Conservation (phyloP, 1,139 yeast species). For the Protomyces arabidopsidicola region DNA sequence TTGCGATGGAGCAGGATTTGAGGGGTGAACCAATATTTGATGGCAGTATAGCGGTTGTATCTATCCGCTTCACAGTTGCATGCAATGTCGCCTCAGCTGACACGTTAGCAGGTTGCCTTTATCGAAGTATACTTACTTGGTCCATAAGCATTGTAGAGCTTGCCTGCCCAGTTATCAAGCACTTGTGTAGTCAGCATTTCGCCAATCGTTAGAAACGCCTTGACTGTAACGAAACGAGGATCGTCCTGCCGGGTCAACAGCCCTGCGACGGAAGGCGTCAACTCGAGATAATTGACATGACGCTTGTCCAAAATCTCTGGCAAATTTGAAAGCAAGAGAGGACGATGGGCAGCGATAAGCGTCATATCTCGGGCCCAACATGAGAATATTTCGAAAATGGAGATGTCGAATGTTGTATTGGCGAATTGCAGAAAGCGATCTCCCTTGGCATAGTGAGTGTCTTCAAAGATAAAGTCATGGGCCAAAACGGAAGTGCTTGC, state of each 20-base stretch:
- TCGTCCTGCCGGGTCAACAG: slow-evolving; percentile 27
- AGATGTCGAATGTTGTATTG: slow-evolving; percentile 34
- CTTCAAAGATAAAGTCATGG: slow-evolving; percentile 30
- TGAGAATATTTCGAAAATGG: slow-evolving; percentile 33
- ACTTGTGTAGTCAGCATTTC: slow-evolving; percentile 33
- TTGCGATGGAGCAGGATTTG: slow-evolving; percentile 28
- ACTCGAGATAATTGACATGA: slow-evolving; percentile 32
- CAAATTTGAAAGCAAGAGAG: slow-evolving; percentile 30
- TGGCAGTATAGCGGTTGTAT: slow-evolving; percentile 5
- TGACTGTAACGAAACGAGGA: slow-evolving; percentile 28
- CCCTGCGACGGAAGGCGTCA: slow-evolving; percentile 36
- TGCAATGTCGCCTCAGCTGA: slow-evolving; percentile 35
- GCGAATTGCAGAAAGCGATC: slow-evolving; percentile 33
- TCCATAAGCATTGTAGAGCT: slow-evolving; percentile 35
- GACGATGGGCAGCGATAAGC: slow-evolving; percentile 32
- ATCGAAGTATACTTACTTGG: slow-evolving; percentile 29
- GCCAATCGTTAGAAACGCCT: slow-evolving; percentile 34
- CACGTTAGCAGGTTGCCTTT: background rate
- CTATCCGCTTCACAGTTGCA: slow-evolving; percentile 31
- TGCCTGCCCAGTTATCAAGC: slow-evolving; percentile 28
- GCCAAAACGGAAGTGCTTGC: slow-evolving; percentile 33
- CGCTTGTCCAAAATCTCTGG: slow-evolving; percentile 28
- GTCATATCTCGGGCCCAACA: slow-evolving; percentile 32
- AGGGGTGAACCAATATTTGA: slow-evolving; percentile 34
- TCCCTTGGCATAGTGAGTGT: background rate